phyloP scores from a whole-genome alignment of 2,329 filamentous ascomycete species.

The Xylaria digitata region DNA sequence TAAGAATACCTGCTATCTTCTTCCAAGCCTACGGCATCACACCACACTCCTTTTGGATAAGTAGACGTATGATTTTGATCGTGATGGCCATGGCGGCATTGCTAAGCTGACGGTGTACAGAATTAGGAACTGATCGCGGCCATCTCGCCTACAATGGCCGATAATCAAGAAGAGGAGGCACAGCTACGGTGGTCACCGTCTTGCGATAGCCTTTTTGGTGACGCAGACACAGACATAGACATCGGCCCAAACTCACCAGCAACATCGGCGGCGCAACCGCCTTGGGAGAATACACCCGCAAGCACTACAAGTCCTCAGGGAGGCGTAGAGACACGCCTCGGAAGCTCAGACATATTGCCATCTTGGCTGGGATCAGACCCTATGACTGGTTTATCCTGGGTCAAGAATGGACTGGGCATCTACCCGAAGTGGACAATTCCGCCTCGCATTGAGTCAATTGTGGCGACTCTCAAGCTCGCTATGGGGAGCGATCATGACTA shows the following conservation, averaged over 20 bases:
- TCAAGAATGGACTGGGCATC: slow-evolving; percentile 7
- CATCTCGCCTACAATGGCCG: not conserved
- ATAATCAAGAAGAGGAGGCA: not conserved
- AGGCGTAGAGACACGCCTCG: too few relatives aligned
- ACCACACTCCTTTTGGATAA: too few relatives aligned
- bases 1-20: too few relatives aligned
- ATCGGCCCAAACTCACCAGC: not conserved
- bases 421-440: slow-evolving; percentile 40
- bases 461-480: slow-evolving; percentile 38
- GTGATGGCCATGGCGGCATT: too few relatives aligned
- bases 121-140: too few relatives aligned
- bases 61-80: too few relatives aligned
- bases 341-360: not conserved
- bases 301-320: not conserved
- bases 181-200: slow-evolving; percentile 20
- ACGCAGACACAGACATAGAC: not conserved
- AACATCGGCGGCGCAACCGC: not conserved
- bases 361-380: slow-evolving; percentile 19
- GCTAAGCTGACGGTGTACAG: too few relatives aligned
- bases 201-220: slow-evolving; percentile 27
- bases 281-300: not conserved
- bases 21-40: too few relatives aligned
- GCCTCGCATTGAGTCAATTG: slow-evolving; percentile 42
- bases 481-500: slow-evolving; percentile 37
- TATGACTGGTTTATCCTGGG: slow-evolving; percentile 38